Conservation (phyloP, 78 protist genomes). For the Creolimax fragrantissima region DNA sequence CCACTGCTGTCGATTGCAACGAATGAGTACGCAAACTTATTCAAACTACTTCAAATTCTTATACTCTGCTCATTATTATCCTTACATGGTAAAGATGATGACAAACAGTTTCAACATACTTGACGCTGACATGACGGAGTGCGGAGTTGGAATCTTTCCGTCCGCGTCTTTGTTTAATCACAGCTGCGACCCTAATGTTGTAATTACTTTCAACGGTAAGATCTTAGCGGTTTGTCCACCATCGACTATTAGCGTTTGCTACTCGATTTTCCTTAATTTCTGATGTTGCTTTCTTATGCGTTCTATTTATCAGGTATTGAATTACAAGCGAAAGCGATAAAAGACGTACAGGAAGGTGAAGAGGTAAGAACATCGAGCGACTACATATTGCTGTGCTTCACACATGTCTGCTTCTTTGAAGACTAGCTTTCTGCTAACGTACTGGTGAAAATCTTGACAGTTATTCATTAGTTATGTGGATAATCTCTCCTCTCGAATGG, state of each 20-base stretch:
- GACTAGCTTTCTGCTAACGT: not conserved
- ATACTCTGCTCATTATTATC: not conserved
- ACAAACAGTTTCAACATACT: not conserved
- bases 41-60: no score
- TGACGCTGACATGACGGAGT: not conserved
- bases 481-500: not conserved
- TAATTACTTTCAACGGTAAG: not conserved
- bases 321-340: not conserved
- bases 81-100: not conserved
- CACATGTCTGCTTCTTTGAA: not conserved
- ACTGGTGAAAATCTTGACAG: not conserved
- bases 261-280: not conserved
- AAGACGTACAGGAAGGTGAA: not conserved
- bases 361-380: not conserved
- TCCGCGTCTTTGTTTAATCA: not conserved
- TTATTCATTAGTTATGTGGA: not conserved
- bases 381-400: not conserved
- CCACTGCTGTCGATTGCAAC: no score
- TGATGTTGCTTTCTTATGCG: not conserved
- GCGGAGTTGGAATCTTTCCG: not conserved
- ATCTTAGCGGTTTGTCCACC: not conserved
- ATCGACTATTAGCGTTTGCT: not conserved
- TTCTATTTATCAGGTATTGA: not conserved
- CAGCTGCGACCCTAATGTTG: not conserved
- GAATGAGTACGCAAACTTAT: no score